Base-by-base conservation (phyloP, 169 alveolate species). In the Perkinsus marinus region DNA sequence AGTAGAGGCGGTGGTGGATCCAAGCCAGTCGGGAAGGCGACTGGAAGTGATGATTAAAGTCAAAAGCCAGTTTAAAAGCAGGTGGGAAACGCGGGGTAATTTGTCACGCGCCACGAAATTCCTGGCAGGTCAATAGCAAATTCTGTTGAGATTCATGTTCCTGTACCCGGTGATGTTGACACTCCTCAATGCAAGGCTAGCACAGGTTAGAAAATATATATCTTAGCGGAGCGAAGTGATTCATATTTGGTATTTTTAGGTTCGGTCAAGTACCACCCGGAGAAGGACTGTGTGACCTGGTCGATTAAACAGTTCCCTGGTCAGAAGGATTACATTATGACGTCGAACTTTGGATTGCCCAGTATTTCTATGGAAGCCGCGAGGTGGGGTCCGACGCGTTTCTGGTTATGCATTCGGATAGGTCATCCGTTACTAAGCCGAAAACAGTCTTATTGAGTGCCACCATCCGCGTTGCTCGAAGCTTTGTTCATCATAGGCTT, bases 131-230 rank as follows among this genome's bases (percentile, higher is more conserved):
- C 99, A 17, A 98, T 98, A 68, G 99, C 99, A 13, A 98, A 98
- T 92, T 98, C 98, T 93, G 99, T 98, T 22, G 99, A 98, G 93
- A 97, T 99, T 91, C 97, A 94, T 68, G 96, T 99, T 17, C 99
- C 99, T 39, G 99, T 99, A n/a, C 99, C 99, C 0, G 95, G 98
- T 39, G 99, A 99, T 96, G 99, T 98, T 2, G 98, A 98, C 69
- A 95, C 97, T 34, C 99, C 99, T 19, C 91, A 43, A 41, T 93
- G 93, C 93, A 92, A 93, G 37, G 92, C 37, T 92, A 91, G 43
- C 46, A 41, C 46, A 41, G 46, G 46, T 41, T 41, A 10, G 46
- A 41, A 41, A 10, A 41, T 41, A n/a, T n/a, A n/a, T n/a, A 41
- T 41, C 10, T 41, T 41, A 41, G 46, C 46, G 46, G 46, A 41